These are phyloP conservation scores for Syzygium grande DNA, from an alignment of 345 rosid species.

Conservation along the genomic window DNA sequence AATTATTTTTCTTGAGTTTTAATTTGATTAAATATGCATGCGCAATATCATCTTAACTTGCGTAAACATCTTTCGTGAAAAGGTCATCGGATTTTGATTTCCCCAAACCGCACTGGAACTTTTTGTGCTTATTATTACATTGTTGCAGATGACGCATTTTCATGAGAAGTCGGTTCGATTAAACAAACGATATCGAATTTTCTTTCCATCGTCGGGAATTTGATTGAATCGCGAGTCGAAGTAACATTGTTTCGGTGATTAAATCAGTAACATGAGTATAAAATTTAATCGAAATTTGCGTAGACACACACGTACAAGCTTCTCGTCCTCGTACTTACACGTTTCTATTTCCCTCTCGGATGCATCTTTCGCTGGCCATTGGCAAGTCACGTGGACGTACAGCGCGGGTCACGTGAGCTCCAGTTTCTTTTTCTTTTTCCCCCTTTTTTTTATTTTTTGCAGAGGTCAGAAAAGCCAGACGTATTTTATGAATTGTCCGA, in stretches of 20 bases:
- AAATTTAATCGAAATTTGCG: neutral
- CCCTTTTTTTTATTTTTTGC: neutral
- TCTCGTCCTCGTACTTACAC: neutral
- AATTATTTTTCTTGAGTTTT: neutral
- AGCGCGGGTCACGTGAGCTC: neutral
- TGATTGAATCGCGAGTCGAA: neutral
- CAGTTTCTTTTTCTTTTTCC: neutral
- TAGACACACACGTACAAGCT: neutral
- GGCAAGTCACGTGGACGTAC: neutral
- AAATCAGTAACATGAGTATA: neutral
- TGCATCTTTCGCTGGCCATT: neutral
- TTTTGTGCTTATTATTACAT: neutral
- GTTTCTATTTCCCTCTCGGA: neutral
- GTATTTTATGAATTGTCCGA: neutral
- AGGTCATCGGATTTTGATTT: neutral
- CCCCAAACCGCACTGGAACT: neutral
- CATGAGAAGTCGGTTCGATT: rapidly evolving
- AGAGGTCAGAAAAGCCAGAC: neutral
- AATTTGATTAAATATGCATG: neutral
- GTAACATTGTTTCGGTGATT: neutral
- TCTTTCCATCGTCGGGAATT: neutral
- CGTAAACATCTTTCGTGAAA: neutral
- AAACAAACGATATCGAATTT: neutral
- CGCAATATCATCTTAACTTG: neutral
- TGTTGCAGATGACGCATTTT: neutral